phyloP scores from a whole-genome alignment of 1,284 basidiomycete species.

The Veloporphyrellus conicus region DNA sequence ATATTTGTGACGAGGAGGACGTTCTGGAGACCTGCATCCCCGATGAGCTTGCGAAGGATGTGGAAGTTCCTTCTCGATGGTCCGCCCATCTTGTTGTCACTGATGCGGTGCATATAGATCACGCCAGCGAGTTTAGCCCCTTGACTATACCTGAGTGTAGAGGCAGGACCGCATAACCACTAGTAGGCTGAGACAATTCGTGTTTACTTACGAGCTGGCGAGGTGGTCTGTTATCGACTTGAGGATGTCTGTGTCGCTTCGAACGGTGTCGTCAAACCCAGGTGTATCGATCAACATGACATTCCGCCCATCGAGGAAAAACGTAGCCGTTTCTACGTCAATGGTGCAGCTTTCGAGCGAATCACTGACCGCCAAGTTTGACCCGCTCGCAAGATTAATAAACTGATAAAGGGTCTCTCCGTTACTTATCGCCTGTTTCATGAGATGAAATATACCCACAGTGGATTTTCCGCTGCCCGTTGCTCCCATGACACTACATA shows the following conservation, averaged over 20 bases:
- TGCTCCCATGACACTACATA: conserved; percentile 38
- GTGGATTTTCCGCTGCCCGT: conserved; percentile 42
- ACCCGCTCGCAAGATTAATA: conserved; percentile 33
- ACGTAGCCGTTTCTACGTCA: conserved; percentile 21
- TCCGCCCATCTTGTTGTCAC: conserved; percentile 43
- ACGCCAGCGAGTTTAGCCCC: conserved; percentile 42
- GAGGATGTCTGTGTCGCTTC: conserved; percentile 32
- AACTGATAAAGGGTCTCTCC: conserved; percentile 19
- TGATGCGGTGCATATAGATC: conserved; percentile 50
- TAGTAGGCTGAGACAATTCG: conserved; percentile 7
- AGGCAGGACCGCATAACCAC: too few species aligned
- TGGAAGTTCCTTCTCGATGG: conserved; percentile 43
- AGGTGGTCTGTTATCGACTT: conserved; percentile 3
- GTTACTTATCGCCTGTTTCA: too few species aligned
- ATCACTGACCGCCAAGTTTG: conserved; percentile 18
- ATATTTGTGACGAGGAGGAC: conserved; percentile 45
- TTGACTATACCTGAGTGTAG: conserved; percentile 23
- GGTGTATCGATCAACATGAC: conserved; percentile 36
- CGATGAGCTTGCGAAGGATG: conserved; percentile 47
- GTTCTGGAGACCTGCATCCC: conserved; percentile 41
- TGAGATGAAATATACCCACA: conserved; percentile 22
- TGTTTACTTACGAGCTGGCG: not conserved
- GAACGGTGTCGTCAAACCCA: conserved; percentile 34
- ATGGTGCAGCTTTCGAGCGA: conserved; percentile 22
- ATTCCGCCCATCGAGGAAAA: conserved; percentile 21